Base-by-base conservation (phyloP, 2,329 filamentous ascomycete genomes). In the Phialocephala subalpina region DNA sequence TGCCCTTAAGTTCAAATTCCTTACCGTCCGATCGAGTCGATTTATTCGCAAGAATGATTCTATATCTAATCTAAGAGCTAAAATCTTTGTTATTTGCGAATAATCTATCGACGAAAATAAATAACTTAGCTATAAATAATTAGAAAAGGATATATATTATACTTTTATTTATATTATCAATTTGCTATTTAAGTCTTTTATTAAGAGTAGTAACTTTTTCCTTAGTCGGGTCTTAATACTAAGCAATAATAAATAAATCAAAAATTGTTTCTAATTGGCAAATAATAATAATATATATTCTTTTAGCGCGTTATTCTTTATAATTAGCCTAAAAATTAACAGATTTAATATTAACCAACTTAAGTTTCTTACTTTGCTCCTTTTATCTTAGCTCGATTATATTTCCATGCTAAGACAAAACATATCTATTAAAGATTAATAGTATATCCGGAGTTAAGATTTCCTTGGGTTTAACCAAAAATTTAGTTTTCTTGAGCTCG, bases 61-160 rank as follows among this genome's bases (percentile, higher is more conserved):
- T 38, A 59, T 62, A 70, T 42, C 69, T 60, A 36, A 73, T 65
- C 35, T 72, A 40, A 3, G 58, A 71, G 29, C 52, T 70, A 6
- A 72, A 55, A 52, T 72, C 63, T 52, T 65, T 61, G 35, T 71
- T 70, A 55, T 72, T 72, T 18, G 47, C 59, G 58, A 71, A 71
- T 1, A 57, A 71, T n/a, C 35, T 36, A 55, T 72, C 35, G 1
- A 68, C 29, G 38, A 72, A 69, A 18, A 70, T 38, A 56, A 60
- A 69, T 3, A 70, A 27, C 33, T 69, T 69, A 1, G 57, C 29
- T 12, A 16, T 36, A 20, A 2, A 12, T 12, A 70, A 60, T 22
- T 64, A 20, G 0, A 70, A 0, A 33, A 18, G 33, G 40, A 67
- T 53, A 27, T 60, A 67, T 22, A n/a, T n/a, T n/a, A n/a, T n/a